Evolutionary conservation across 176 grass and related monocot species (phyloP), one percentile per base, ranked within the genome.

Genomic region (Oropetium thomaeum): DNA sequence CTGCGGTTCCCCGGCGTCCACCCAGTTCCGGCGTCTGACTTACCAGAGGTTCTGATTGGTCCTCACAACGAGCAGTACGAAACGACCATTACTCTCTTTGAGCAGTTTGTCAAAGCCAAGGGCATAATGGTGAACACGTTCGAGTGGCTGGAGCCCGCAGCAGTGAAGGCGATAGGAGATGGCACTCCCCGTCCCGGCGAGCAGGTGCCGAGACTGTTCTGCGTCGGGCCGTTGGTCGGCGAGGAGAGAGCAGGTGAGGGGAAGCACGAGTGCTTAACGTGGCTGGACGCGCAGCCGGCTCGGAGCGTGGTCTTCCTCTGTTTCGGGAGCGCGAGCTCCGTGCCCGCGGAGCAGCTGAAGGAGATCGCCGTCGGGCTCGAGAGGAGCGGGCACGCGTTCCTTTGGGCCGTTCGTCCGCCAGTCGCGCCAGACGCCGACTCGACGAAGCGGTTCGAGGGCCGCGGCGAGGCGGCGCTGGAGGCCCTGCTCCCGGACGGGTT

Each of bases 261-360:
- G 51, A 79, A 73, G 78, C 79, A 90, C 70, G 80, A 52, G 9
- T 92, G 86, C 64, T 60, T 92, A 75, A 34, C 16, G 28, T 96
- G 89, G 92, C 81, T 96, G 34, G 86, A 92, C 82, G 15, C 0
- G 11, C 92, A 89, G 57, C 89, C 83, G 2, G 35, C 43, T 13
- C 62, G 63, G 20, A 92, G 89, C 55, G 92, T 96, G 16, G 89
- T 89, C 53, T 96, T 96, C 92, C 89, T 96, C 62, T 89, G 86
- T 73, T 96, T 96, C 64, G 92, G 92, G 0, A 96, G 89, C 81
- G 10, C 57, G 49, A 89, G 92, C 0, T 26, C 76, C 31, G 89
- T 96, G 78, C 66, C 82, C 27, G 16, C 35, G 69, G 81, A 85
- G 60, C 89, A 96, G 74, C 78, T 87, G 19, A 68, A 28, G 16